Evolutionary conservation across 768 basidiomycete genomes (phyloP).

Genomic region (Lactarius pseudohatsudake): DNA sequence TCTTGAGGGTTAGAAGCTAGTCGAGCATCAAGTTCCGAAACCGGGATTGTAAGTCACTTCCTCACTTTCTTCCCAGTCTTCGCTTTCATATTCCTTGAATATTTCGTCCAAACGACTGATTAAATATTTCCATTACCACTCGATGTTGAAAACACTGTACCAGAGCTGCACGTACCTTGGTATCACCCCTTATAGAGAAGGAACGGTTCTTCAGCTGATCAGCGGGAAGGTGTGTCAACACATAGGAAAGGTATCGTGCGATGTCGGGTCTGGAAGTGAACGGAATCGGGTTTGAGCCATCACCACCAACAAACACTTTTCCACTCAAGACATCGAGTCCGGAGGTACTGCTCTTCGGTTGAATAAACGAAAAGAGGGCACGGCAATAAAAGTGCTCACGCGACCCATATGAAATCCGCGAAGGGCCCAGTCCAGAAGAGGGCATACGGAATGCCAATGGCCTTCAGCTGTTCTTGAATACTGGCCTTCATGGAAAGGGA

Average conservation of each 20-base stretch:
- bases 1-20: slow-evolving; percentile 20
- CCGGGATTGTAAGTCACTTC: slow-evolving; percentile 20
- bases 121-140: background rate
- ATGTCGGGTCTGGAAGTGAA: slow-evolving; percentile 18
- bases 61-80: slow-evolving; percentile 25
- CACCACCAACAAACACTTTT: slow-evolving; percentile 12
- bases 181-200: slow-evolving; percentile 7
- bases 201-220: background rate
- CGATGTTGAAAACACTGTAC: background rate
- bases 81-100: slow-evolving; percentile 18
- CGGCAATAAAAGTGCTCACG: slow-evolving; percentile 2
- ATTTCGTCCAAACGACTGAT: slow-evolving; percentile 26
- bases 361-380: background rate
- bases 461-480: slow-evolving; percentile 11
- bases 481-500: background rate
- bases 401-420: slow-evolving; percentile 12
- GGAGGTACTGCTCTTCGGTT: background rate
- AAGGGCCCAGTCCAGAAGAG: slow-evolving; percentile 26
- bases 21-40: slow-evolving; percentile 15
- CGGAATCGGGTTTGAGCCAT: slow-evolving; percentile 19
- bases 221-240: slow-evolving; percentile 14
- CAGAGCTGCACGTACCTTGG: slow-evolving; percentile 8
- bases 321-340: background rate
- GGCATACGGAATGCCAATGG: slow-evolving; percentile 20
- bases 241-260: slow-evolving; percentile 17